phyloP scores from a whole-genome alignment of 176 grass and related monocot genomes.

The Phragmites australis region DNA sequence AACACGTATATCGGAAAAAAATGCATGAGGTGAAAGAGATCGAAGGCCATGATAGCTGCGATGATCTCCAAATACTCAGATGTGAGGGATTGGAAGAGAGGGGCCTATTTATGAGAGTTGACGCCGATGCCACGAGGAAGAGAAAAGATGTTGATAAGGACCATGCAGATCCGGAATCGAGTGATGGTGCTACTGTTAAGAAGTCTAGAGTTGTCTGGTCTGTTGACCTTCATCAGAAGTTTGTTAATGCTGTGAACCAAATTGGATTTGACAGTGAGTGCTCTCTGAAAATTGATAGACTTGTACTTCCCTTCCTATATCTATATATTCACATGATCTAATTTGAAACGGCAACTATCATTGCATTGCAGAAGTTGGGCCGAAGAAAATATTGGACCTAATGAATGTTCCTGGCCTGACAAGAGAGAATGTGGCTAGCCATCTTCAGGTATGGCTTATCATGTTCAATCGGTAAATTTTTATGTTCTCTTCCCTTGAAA shows the following conservation, averaged over 20 bases:
- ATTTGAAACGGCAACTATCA: conserved; percentile 28
- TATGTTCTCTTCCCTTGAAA: neutral
- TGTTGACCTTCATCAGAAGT: conserved; percentile 94
- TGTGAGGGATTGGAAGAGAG: conserved; percentile 76
- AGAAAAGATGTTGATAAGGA: conserved; percentile 82
- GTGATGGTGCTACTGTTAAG: conserved; percentile 66
- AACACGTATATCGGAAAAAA: conserved; percentile 94
- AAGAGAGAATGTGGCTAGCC: conserved; percentile 99
- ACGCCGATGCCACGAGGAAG: conserved; percentile 54
- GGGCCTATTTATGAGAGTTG: conserved; percentile 47
- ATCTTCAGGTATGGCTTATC: conserved; percentile 84
- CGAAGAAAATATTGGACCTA: conserved; percentile 96
- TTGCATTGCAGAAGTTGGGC: conserved; percentile 84
- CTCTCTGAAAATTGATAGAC: conserved; percentile 14
- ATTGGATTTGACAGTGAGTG: conserved; percentile 99
- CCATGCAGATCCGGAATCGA: conserved; percentile 70
- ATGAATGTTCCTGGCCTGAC: conserved; percentile 96
- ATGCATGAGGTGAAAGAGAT: conserved; percentile 98
- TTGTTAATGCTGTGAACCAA: conserved; percentile 98
- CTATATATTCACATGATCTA: conserved; percentile 3
- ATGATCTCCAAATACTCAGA: conserved; percentile 72
- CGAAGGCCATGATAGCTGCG: conserved; percentile 64
- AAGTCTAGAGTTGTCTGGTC: conserved; percentile 99
- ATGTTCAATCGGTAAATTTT: conserved; percentile 9
- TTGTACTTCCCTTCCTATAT: conserved; percentile 23